A percentile compares a stretch with the other conserved stretches of the same genome.
These are phyloP conservation scores for Oryza longistaminata DNA, from an alignment of 176 grass and related monocot species.

Conservation along the genomic window DNA sequence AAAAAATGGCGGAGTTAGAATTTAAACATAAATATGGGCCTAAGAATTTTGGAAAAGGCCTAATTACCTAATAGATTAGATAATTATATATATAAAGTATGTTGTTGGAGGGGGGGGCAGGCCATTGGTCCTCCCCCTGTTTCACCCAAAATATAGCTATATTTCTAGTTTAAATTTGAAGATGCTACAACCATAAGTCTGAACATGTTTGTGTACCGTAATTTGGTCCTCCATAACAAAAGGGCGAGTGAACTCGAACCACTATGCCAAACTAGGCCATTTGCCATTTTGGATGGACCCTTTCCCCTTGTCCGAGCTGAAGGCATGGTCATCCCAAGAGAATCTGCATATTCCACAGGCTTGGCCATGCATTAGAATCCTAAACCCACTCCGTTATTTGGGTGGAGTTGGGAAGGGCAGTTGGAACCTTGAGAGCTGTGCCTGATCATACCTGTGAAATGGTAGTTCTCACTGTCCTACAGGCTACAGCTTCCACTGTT, in stretches of 20 bases:
- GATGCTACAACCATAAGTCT: not conserved
- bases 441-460: not conserved
- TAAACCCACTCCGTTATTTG: slow-evolving; percentile 24
- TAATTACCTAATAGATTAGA: too few relatives aligned
- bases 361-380: slow-evolving; percentile 53
- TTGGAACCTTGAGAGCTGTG: slow-evolving; percentile 31
- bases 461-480: not conserved
- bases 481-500: not conserved
- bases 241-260: not conserved
- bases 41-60: too few relatives aligned
- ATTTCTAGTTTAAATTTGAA: too few relatives aligned
- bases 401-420: slow-evolving; percentile 1
- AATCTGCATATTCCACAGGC: slow-evolving; percentile 39
- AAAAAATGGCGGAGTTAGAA: too few relatives aligned
- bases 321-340: slow-evolving; percentile 42
- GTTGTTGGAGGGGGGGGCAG: too few relatives aligned
- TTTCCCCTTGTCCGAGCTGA: slow-evolving; percentile 25
- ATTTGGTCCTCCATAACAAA: not conserved
- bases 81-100: too few relatives aligned
- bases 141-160: too few relatives aligned
- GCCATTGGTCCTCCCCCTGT: too few relatives aligned
- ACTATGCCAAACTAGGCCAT: not conserved
- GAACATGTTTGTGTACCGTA: not conserved
- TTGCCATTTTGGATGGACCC: slow-evolving; percentile 13
- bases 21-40: too few relatives aligned